Conservation (phyloP, 2,329 filamentous ascomycete species). For the Ceratocystis alfenasii region DNA sequence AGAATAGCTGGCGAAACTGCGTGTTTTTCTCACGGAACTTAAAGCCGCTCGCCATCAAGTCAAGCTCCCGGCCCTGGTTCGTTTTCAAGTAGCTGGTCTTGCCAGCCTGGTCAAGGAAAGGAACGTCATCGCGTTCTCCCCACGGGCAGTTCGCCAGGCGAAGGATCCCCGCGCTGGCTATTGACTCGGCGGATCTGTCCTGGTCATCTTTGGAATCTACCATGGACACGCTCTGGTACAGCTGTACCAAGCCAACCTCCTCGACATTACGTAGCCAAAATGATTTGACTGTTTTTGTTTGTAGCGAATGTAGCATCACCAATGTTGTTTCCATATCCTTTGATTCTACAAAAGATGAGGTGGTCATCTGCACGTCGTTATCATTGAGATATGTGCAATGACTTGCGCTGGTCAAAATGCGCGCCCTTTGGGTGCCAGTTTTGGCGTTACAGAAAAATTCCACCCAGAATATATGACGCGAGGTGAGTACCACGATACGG, state of each 20-base stretch:
- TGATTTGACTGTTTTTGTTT: slow-evolving; percentile 9
- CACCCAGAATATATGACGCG: slow-evolving; percentile 20
- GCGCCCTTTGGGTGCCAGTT: not conserved
- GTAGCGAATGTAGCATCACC: slow-evolving; percentile 5
- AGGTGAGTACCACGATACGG: slow-evolving; percentile 21
- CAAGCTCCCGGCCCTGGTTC: not conserved
- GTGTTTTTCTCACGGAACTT: slow-evolving; percentile 29
- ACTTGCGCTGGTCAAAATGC: not conserved
- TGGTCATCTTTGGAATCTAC: slow-evolving; percentile 5
- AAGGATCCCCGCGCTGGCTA: not conserved
- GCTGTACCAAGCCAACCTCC: not conserved
- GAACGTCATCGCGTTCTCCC: slow-evolving; percentile 17
- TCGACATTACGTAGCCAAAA: slow-evolving; percentile 14
- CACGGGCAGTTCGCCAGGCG: slow-evolving; percentile 12
- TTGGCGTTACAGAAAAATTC: slow-evolving; percentile 9
- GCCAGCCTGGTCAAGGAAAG: not conserved
- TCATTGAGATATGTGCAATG: slow-evolving; percentile 12
- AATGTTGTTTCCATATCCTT: slow-evolving; percentile 5
- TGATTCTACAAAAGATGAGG: not conserved
- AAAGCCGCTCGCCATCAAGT: slow-evolving; percentile 23
- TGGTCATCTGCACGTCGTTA: slow-evolving; percentile 12
- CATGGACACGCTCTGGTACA: not conserved
- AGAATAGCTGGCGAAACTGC: slow-evolving; percentile 38
- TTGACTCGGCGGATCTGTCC: not conserved
- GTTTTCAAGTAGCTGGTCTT: not conserved